Base-by-base conservation (phyloP, 2,329 filamentous ascomycete genomes). In the Ambrosiella xylebori region DNA sequence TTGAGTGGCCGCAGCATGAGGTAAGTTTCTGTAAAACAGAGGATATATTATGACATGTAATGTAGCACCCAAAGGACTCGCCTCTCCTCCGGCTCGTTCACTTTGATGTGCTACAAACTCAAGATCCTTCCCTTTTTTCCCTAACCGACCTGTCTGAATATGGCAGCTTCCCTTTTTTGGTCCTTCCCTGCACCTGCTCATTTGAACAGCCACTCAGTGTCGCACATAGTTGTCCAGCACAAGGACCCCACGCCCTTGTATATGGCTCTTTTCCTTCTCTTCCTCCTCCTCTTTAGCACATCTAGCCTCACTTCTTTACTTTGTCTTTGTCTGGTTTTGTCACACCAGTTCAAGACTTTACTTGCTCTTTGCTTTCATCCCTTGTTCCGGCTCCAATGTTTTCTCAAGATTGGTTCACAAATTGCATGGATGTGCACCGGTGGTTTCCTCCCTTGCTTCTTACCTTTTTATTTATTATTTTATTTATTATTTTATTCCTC, bases 1-100 rank as follows among this genome's bases (percentile, higher is more conserved):
- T 72, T 11, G 65, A 71, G 1, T 80, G 77, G 77, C 70, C 74
- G 1, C 62, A 67, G 8, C 65, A 63, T 61, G 77, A 80, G 67
- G 78, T 79, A 66, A 71, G 76, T 68, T 41, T 12, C 15, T 27
- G 27, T 27, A 2, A 27, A 27, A 27, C 27, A 27, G 27, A 27
- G 27, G 27, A 27, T 27, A 27, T 27, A 27, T 27, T 5, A 3
- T 27, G 27, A 27, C 3, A 27, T 27, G 27, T 27, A 27, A 27
- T 27, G 27, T 27, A 27, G 2, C 27, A 27, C 27, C 27, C 27
- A 27, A 27, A 51, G 47, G 19, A 51, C 47, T 51, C 47, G 47
- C 11, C 6, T 15, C 15, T 35, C 19, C 3, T 27, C 27, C 27
- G 27, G 3, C 27, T 27, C 27, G 27, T 27, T 27, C 27, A 27